Base-by-base conservation (phyloP, 1,284 basidiomycete genomes). In the Wallemia mellicola region DNA sequence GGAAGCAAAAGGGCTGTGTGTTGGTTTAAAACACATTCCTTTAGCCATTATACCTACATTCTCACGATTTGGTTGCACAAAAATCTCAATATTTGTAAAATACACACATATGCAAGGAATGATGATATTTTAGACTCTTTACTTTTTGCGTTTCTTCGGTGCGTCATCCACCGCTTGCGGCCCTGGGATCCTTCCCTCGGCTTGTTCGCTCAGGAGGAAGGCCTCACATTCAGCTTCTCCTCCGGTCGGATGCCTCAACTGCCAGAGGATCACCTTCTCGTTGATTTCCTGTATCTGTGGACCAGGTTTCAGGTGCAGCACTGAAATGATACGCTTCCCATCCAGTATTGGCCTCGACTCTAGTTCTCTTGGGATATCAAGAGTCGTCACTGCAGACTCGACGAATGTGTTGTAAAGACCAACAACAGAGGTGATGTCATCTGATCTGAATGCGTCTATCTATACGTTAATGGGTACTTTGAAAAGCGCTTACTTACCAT, bases 231-330 rank as follows among this genome's bases (percentile, higher is more conserved):
- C 77, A 2, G 79, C 80, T 65, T 77, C 77, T 1, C 77, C 77
- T 0, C 74, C 75, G 1, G 73, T 65, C 0, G 87, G 84, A 67
- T 87, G 72, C 32, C 78, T 79, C 14, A 94, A 74, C 67, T 89
- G 86, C 85, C 86, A 92, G 62, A 79, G 77, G 24, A 85, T 68
- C 48, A 92, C 74, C 33, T 74, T 75, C 22, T 74, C 70, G n/a
- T 84, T 73, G 22, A 82, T 75, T 25, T 74, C 69, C 27, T 77
- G 75, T 3, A 80, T 77, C 78, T 85, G 81, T 1, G 77, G 76
- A 1, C 86, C 85, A 1, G 80, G 75, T 62, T 73, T 76, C 1
- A 71, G 70, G 9, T 72, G 73, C 7, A 91, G 73, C 2, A 78
- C 67, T 25, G 71, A 63, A 3, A 77, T 71, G 54, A 88, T 72